Conservation (phyloP, 2,329 filamentous ascomycete genomes). For the Cyclaneusma minus region DNA sequence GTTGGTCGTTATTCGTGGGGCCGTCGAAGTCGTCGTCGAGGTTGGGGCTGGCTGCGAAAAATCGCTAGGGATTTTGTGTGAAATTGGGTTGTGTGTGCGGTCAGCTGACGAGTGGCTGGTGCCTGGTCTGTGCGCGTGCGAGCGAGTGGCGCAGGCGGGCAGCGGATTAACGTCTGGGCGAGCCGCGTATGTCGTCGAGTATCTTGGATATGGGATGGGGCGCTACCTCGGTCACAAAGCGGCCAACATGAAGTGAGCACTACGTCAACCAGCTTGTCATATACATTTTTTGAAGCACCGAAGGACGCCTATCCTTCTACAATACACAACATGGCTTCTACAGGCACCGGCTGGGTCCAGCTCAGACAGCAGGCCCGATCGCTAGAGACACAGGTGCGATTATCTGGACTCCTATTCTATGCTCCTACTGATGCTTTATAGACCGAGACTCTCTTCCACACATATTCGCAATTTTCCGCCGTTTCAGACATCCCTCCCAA, state of each 20-base stretch:
- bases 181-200: no score
- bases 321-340: no score
- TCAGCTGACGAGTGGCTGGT: slow-evolving; percentile 2
- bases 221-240: no score
- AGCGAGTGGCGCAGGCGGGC: no score
- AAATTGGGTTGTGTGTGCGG: slow-evolving; percentile 3
- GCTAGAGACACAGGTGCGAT: slow-evolving; percentile 69
- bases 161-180: no score
- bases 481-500: slow-evolving; percentile 66
- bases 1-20: slow-evolving; percentile 13
- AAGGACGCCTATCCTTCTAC: no score
- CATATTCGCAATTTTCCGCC: slow-evolving; percentile 82
- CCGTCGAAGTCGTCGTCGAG: slow-evolving; percentile 9
- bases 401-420: slow-evolving; percentile 3
- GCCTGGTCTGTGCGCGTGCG: not conserved
- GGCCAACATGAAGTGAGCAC: slow-evolving; percentile 1
- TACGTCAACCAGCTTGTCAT: slow-evolving; percentile 1
- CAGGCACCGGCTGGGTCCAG: slow-evolving; percentile 63
- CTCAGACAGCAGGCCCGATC: slow-evolving; percentile 81
- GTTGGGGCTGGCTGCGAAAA: slow-evolving; percentile 3
- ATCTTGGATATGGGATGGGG: no score
- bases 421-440: slow-evolving; percentile 22
- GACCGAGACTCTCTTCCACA: slow-evolving; percentile 74
- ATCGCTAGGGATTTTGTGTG: slow-evolving; percentile 4
- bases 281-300: no score